Evolutionary conservation across 169 alveolate genomes (phyloP).

Genomic region (Plasmodium knowlesi): DNA sequence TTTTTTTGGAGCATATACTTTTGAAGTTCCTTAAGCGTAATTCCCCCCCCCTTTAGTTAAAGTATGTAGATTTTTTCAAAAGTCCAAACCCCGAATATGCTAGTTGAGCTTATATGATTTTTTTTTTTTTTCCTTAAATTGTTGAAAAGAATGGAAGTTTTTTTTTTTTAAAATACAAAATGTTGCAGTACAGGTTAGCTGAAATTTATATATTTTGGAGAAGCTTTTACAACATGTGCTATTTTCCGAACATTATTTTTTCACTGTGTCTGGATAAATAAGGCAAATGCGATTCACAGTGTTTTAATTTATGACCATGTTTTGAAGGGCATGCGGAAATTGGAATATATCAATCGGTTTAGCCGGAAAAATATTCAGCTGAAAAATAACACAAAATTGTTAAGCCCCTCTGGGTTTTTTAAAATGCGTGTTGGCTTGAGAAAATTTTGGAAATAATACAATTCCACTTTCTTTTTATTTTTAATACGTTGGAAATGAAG

Average conservation of each 20-base stretch:
- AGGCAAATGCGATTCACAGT: neutral
- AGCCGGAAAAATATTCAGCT: neutral
- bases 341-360: neutral
- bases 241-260: neutral
- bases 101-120: neutral
- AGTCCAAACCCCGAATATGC: neutral
- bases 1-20: neutral
- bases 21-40: neutral
- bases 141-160: neutral
- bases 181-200: neutral
- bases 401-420: neutral
- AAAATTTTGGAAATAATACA: neutral
- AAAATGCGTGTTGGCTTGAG: neutral
- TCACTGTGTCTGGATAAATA: neutral
- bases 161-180: neutral
- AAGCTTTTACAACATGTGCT: neutral
- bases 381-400: neutral
- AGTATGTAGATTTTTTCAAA: neutral
- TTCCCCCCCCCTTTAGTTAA: neutral
- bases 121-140: neutral
- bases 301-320: neutral
- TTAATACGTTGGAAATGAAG: neutral
- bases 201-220: neutral
- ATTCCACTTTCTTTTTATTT: neutral
- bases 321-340: neutral